These are phyloP conservation scores for Soucietia sequanensis DNA, from an alignment of 805 yeast species.

Conservation along the genomic window DNA sequence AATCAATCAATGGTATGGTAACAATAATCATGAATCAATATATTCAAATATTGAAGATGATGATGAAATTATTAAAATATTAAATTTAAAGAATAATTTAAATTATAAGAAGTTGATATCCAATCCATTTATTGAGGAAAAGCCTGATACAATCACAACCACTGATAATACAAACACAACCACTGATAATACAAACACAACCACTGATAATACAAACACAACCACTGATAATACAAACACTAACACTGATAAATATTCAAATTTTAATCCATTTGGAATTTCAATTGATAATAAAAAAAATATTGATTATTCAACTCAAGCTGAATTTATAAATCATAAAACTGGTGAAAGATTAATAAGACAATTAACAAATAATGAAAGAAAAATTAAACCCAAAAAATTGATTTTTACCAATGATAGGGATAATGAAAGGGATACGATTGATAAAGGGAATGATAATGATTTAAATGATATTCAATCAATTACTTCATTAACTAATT, in stretches of 20 bases:
- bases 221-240: not conserved
- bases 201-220: not conserved
- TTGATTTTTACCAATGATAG: no score
- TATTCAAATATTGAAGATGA: conserved; percentile 15
- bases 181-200: not conserved
- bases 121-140: conserved; percentile 1
- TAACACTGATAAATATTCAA: not conserved
- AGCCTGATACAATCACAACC: not conserved
- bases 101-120: not conserved
- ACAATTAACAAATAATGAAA: conserved; percentile 27
- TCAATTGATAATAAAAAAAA: conserved; percentile 9
- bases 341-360: conserved; percentile 38
- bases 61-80: conserved; percentile 9
- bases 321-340: conserved; percentile 40
- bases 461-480: no score
- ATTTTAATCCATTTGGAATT: conserved; percentile 3
- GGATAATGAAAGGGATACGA: no score
- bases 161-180: conserved; percentile 31
- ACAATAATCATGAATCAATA: conserved; percentile 1
- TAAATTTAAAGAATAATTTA: not conserved
- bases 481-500: not conserved
- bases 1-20: conserved; percentile 24
- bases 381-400: conserved; percentile 37
- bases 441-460: no score
- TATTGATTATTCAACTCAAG: conserved; percentile 33